phyloP scores from a whole-genome alignment of 176 grass and related monocot genomes.

The Poa annua region DNA sequence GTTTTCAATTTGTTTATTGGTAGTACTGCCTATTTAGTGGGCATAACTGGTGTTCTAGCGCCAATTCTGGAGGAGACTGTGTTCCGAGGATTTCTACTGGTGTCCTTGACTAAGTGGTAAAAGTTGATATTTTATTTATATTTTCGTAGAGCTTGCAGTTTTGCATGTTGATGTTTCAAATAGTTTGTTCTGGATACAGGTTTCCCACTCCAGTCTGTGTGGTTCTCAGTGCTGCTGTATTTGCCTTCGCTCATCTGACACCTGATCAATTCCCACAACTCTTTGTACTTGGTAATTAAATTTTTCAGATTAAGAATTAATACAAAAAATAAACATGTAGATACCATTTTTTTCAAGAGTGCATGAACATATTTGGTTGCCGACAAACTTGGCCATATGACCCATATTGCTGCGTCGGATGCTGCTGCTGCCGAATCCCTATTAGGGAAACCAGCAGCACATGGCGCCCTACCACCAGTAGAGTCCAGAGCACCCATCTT shows the following conservation, averaged over 20 bases:
- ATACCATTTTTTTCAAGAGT: not conserved
- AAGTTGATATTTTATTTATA: constrained; percentile 6
- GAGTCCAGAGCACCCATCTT: not conserved
- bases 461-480: not conserved
- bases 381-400: constrained; percentile 12
- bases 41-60: constrained; percentile 90
- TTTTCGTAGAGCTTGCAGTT: constrained; percentile 28
- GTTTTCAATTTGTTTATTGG: constrained; percentile 27
- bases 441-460: not conserved
- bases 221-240: constrained; percentile 77
- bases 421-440: not conserved
- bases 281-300: constrained; percentile 90
- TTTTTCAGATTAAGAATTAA: constrained; percentile 6
- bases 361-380: not conserved
- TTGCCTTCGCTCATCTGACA: constrained; percentile 87
- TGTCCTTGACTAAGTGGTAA: constrained; percentile 91
- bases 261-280: constrained; percentile 91
- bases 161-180: constrained; percentile 17
- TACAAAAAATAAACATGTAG: not conserved
- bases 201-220: constrained; percentile 84
- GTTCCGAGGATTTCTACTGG: constrained; percentile 96
- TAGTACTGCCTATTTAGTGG: constrained; percentile 88
- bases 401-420: not conserved
- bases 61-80: constrained; percentile 95
- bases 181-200: constrained; percentile 50